phyloP scores from a whole-genome alignment of 768 basidiomycete species.

The Phlebiopsis flavidoalba region DNA sequence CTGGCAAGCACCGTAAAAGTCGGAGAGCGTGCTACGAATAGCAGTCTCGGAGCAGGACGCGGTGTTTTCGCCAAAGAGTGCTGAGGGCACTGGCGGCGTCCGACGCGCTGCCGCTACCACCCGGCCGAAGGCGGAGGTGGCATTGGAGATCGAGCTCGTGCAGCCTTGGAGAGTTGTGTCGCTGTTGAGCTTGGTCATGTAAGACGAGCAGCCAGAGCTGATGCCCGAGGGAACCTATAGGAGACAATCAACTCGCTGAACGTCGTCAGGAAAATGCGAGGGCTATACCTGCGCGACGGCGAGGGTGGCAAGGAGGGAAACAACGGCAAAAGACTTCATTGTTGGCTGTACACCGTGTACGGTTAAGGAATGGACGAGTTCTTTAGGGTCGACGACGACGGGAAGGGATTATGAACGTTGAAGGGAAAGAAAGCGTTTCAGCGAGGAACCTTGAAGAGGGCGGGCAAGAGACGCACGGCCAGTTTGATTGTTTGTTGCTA shows the following conservation, averaged over 20 bases:
- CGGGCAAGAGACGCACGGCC: background rate
- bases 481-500: conserved; percentile 10
- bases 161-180: conserved; percentile 56
- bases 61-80: conserved; percentile 47
- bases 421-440: conserved; percentile 7
- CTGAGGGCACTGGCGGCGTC: conserved; percentile 49
- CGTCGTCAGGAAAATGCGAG: background rate
- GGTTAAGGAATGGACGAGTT: conserved; percentile 33
- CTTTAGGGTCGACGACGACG: conserved; percentile 32
- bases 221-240: conserved; percentile 67
- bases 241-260: conserved; percentile 13
- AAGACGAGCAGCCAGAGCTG: conserved; percentile 47
- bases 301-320: conserved; percentile 45
- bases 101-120: conserved; percentile 31
- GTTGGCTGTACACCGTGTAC: conserved; percentile 22
- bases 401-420: conserved; percentile 16
- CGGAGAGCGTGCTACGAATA: conserved; percentile 56
- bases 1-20: conserved; percentile 69
- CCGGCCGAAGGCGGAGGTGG: conserved; percentile 51
- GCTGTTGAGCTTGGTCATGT: conserved; percentile 57
- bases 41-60: conserved; percentile 49
- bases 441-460: background rate
- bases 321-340: conserved; percentile 49
- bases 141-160: conserved; percentile 53
- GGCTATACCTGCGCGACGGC: conserved; percentile 47